phyloP scores from a whole-genome alignment of 1,284 basidiomycete species.

The Melampsora allii-populina region DNA sequence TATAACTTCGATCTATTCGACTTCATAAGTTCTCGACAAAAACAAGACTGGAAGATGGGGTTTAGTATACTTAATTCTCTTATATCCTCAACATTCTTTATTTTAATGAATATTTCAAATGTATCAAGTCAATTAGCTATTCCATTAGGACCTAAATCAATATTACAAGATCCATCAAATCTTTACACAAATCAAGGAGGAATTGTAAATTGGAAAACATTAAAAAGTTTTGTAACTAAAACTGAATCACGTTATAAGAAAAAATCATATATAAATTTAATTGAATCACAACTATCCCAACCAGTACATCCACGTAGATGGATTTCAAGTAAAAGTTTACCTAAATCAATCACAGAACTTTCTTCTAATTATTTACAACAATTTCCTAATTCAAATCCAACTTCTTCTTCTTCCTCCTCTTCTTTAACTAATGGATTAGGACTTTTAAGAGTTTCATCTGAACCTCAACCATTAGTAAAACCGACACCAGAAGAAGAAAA shows the following conservation, averaged over 20 bases:
- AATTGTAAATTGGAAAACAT: background rate
- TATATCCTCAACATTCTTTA: no score
- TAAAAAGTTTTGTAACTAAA: background rate
- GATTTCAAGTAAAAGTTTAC: constrained; percentile 23
- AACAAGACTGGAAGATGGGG: no score
- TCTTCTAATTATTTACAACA: constrained; percentile 7
- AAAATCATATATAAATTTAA: background rate
- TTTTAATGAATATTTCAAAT: background rate
- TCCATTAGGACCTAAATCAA: background rate
- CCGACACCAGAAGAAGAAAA: background rate
- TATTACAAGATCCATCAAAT: background rate
- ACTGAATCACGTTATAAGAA: constrained; percentile 4
- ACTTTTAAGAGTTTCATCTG: constrained; percentile 1
- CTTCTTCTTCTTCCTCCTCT: background rate
- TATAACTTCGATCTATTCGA: no score
- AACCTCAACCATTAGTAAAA: background rate
- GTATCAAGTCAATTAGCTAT: constrained; percentile 2
- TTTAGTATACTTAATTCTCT: no score
- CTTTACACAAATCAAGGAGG: background rate
- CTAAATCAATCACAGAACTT: constrained; percentile 10
- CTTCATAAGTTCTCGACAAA: no score
- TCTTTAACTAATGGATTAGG: background rate
- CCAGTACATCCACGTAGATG: constrained; percentile 1
- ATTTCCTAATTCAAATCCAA: no score
- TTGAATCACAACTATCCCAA: no score